Percentiles rank a stretch among this genome's conserved stretches.
phyloP scores from a whole-genome alignment of 495 filamentous ascomycete genomes.

The Pyrenopolyporus hunteri region DNA sequence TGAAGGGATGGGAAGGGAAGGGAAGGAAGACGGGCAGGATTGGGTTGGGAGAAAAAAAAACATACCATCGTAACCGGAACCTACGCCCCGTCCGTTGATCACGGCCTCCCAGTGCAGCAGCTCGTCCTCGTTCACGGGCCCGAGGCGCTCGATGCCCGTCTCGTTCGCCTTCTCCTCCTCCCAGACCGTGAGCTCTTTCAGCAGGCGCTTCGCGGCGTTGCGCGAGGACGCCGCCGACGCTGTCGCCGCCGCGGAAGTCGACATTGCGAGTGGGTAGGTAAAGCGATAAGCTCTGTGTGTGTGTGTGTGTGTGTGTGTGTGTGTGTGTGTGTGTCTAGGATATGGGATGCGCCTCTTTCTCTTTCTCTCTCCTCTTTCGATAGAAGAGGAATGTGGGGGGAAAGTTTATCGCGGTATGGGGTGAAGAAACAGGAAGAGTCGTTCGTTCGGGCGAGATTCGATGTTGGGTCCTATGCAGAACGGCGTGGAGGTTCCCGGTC shows the following conservation, averaged over 20 bases:
- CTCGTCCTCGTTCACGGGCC: constrained; percentile 71
- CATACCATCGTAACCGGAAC: constrained; percentile 75
- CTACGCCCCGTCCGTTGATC: constrained; percentile 67
- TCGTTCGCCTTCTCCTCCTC: constrained; percentile 47
- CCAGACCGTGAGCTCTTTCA: constrained; percentile 53
- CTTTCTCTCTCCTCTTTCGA: too few species aligned
- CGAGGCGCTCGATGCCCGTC: constrained; percentile 62
- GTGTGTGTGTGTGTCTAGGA: too few species aligned
- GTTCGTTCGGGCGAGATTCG: too few species aligned
- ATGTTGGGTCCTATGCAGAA: too few species aligned
- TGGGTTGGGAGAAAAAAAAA: not conserved
- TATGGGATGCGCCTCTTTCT: too few species aligned
- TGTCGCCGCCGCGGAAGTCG: not conserved
- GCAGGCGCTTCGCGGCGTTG: constrained; percentile 50
- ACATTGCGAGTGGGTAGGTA: constrained; percentile 4
- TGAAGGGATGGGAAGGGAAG: not conserved
- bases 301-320: too few species aligned
- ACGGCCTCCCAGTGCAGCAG: constrained; percentile 80
- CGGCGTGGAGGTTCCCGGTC: too few species aligned
- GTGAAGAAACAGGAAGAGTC: too few species aligned
- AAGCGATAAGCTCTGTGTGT: too few species aligned
- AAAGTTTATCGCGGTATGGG: too few species aligned
- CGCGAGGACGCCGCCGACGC: constrained; percentile 27
- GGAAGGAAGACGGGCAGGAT: not conserved
- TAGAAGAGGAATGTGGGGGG: too few species aligned